Evolutionary conservation across 2,329 filamentous ascomycete genomes (phyloP).

Genomic region (Sporothrix luriei): DNA sequence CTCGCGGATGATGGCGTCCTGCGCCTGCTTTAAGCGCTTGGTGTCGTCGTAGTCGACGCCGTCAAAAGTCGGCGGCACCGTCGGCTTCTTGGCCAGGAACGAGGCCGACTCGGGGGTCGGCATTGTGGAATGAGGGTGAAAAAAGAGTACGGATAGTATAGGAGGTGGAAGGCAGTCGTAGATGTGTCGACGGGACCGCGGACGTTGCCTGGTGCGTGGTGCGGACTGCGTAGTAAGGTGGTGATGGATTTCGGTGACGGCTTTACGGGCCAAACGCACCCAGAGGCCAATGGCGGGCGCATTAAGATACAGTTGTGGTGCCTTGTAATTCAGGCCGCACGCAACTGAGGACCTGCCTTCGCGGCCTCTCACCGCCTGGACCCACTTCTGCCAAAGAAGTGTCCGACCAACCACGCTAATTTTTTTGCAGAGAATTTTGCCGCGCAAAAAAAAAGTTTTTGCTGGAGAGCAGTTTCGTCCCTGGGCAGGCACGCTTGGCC

Average conservation of each 20-base stretch:
- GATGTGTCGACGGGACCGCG: not conserved
- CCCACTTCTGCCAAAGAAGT: slow-evolving; percentile 14
- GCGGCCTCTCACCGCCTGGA: slow-evolving; percentile 38
- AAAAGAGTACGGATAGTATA: not conserved
- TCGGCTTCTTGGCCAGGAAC: slow-evolving; percentile 83
- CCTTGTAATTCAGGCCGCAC: slow-evolving; percentile 25
- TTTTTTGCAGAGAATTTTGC: slow-evolving; percentile 37
- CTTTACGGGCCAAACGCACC: slow-evolving; percentile 19
- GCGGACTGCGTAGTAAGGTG: not conserved
- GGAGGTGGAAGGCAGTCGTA: not conserved
- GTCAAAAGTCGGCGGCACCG: slow-evolving; percentile 79
- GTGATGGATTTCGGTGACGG: slow-evolving; percentile 11
- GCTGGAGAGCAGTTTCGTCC: slow-evolving; percentile 9
- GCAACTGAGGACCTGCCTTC: no score
- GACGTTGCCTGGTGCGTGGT: not conserved
- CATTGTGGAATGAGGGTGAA: slow-evolving; percentile 53
- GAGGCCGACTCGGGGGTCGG: slow-evolving; percentile 79
- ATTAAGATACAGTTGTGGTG: slow-evolving; percentile 9
- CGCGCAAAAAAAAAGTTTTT: slow-evolving; percentile 36
- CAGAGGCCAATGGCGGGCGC: slow-evolving; percentile 7
- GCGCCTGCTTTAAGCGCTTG: slow-evolving; percentile 76
- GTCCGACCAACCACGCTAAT: slow-evolving; percentile 36
- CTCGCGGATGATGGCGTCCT: slow-evolving; percentile 79
- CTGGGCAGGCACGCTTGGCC: slow-evolving; percentile 2
- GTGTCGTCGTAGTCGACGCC: slow-evolving; percentile 86